A percentile compares a stretch with the other conserved stretches of the same genome.
Evolutionary conservation across 495 filamentous ascomycete species (phyloP).

Genomic region (Lasiosphaeria miniovina): DNA sequence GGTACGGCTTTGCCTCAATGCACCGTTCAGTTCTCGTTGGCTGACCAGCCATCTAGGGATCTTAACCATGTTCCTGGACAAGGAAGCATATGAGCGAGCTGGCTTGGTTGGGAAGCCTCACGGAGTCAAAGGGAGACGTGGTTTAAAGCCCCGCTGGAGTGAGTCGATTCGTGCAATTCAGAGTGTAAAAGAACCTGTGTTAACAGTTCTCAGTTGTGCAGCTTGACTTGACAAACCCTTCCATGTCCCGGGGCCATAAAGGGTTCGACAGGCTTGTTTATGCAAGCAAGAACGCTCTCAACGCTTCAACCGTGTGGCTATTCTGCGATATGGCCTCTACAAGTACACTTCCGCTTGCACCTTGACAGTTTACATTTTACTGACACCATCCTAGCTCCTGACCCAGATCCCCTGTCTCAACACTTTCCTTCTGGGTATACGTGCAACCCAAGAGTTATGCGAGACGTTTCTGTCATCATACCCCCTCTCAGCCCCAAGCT

Average conservation of each 20-base stretch:
- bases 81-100: constrained; percentile 78
- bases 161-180: constrained; percentile 14
- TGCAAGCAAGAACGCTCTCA: constrained; percentile 80
- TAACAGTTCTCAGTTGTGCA: constrained; percentile 62
- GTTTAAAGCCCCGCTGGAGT: constrained; percentile 51
- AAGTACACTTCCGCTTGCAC: constrained; percentile 25
- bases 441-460: constrained; percentile 28
- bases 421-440: constrained; percentile 53
- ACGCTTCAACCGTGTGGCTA: constrained; percentile 70
- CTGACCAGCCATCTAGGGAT: constrained; percentile 48
- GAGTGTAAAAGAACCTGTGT: constrained; percentile 8
- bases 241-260: constrained; percentile 89
- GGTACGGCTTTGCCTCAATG: constrained; percentile 41
- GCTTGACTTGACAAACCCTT: constrained; percentile 71
- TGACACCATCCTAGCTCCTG: constrained; percentile 33
- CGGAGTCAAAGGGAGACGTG: constrained; percentile 53
- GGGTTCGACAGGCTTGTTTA: constrained; percentile 82
- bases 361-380: constrained; percentile 7
- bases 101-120: constrained; percentile 76
- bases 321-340: constrained; percentile 62
- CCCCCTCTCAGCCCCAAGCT: constrained; percentile 49
- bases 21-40: neutral
- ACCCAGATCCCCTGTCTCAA: constrained; percentile 48
- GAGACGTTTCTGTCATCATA: constrained; percentile 38
- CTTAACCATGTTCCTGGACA: constrained; percentile 74